Evolutionary conservation across 2,329 filamentous ascomycete genomes (phyloP).

Genomic region (Orbilia brochopaga): DNA sequence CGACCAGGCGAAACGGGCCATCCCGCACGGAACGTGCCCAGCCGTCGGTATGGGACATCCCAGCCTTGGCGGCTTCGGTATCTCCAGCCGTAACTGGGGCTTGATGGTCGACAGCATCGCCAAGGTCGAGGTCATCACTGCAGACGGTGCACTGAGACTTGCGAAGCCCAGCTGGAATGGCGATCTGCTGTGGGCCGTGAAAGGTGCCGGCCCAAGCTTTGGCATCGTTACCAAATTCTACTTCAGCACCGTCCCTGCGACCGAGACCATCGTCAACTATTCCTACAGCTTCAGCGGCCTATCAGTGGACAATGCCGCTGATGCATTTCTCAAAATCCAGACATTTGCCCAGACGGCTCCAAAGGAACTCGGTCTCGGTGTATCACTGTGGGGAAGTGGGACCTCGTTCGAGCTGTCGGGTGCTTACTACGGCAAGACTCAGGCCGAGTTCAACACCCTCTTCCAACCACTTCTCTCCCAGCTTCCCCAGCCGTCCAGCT

Average conservation of each 20-base stretch:
- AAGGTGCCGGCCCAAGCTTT: constrained; percentile 60
- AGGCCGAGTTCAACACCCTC: constrained; percentile 18
- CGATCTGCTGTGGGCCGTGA: constrained; percentile 61
- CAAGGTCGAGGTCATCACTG: constrained; percentile 61
- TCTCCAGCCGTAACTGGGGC: constrained; percentile 62
- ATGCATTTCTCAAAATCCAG: constrained; percentile 56
- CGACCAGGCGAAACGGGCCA: constrained; percentile 56
- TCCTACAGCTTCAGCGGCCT: constrained; percentile 57
- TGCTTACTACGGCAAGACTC: constrained; percentile 42
- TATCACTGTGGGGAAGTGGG: constrained; percentile 50
- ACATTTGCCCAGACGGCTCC: constrained; percentile 50
- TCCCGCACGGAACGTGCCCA: constrained; percentile 53
- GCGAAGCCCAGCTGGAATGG: constrained; percentile 56
- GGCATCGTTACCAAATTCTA: constrained; percentile 59
- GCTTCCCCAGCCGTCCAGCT: constrained; percentile 6
- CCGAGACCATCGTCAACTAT: constrained; percentile 56
- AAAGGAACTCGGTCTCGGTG: constrained; percentile 53
- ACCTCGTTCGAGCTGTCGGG: constrained; percentile 36
- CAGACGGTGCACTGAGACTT: constrained; percentile 46
- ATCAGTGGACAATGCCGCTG: constrained; percentile 58
- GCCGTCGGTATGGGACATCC: constrained; percentile 59
- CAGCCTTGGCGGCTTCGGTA: constrained; percentile 59
- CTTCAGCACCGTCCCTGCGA: constrained; percentile 59
- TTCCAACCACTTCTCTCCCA: constrained; percentile 35
- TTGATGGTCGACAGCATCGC: constrained; percentile 63